Evolutionary conservation across 805 yeast genomes (phyloP).

Genomic region (Zygotorulaspora chibaensis): DNA sequence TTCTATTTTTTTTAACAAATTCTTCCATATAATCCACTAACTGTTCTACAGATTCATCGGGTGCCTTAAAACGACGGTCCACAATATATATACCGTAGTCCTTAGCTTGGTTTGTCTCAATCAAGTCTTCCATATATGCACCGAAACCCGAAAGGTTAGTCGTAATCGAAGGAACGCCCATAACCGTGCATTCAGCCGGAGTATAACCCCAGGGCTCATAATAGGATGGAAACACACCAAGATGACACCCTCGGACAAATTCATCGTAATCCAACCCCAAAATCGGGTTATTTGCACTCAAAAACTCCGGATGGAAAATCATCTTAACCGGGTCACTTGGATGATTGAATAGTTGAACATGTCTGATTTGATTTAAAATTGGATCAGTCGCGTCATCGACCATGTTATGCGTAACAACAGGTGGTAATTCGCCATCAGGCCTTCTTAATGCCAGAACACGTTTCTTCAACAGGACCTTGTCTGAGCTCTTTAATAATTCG

Average conservation of each 20-base stretch:
- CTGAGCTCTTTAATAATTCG: constrained; percentile 80
- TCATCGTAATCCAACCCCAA: constrained; percentile 93
- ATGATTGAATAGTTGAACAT: constrained; percentile 84
- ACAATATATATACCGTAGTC: constrained; percentile 97
- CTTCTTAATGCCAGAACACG: constrained; percentile 90
- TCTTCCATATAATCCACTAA: constrained; percentile 85
- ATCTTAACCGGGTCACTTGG: constrained; percentile 90
- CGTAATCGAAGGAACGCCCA: constrained; percentile 98
- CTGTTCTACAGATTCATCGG: constrained; percentile 91
- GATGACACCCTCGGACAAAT: constrained; percentile 94
- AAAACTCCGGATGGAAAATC: constrained; percentile 95
- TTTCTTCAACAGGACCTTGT: constrained; percentile 82
- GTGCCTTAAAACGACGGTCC: constrained; percentile 86
- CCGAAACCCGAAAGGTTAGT: constrained; percentile 96
- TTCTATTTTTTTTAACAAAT: constrained; percentile 81
- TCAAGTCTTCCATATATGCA: constrained; percentile 96
- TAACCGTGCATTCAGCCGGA: constrained; percentile 98
- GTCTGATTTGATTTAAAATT: constrained; percentile 82
- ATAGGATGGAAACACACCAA: constrained; percentile 97
- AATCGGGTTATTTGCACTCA: constrained; percentile 91
- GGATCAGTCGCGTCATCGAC: constrained; percentile 89
- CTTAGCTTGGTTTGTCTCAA: constrained; percentile 71
- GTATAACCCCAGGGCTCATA: constrained; percentile 99
- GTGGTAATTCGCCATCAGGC: constrained; percentile 68
- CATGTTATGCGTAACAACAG: constrained; percentile 97